A percentile compares a stretch with the other conserved stretches of the same genome.
These are phyloP conservation scores for Bipolaris sorokiniana DNA, from an alignment of 2,329 filamentous ascomycete species.

Conservation along the genomic window DNA sequence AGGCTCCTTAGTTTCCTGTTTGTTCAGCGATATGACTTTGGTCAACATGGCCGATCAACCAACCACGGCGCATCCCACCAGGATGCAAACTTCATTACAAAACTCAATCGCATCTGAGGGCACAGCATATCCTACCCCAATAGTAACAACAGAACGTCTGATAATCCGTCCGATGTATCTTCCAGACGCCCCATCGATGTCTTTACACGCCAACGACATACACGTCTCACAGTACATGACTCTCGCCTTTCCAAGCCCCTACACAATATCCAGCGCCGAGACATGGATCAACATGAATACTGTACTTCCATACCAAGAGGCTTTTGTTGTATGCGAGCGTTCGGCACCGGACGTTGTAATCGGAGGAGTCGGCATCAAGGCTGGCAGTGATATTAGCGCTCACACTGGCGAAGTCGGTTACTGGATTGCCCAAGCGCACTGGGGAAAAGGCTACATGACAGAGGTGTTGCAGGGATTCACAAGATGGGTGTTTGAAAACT, in stretches of 20 bases:
- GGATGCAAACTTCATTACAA: constrained; percentile 17
- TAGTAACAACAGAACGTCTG: constrained; percentile 38
- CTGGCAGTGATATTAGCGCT: constrained; percentile 42
- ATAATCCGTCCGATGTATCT: constrained; percentile 41
- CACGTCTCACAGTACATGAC: constrained; percentile 47
- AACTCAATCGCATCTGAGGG: neutral
- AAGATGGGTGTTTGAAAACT: constrained; percentile 41
- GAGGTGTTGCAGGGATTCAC: constrained; percentile 45
- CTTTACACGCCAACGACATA: constrained; percentile 38
- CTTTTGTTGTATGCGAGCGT: constrained; percentile 29
- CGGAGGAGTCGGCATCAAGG: constrained; percentile 49
- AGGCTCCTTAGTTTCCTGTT: neutral
- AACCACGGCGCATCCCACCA: constrained; percentile 22
- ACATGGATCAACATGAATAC: constrained; percentile 46
- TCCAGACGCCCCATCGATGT: constrained; percentile 36
- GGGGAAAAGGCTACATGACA: constrained; percentile 45
- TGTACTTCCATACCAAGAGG: constrained; percentile 12
- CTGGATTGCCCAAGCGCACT: constrained; percentile 49
- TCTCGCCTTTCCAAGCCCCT: constrained; percentile 49
- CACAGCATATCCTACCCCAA: constrained; percentile 33
- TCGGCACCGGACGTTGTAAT: constrained; percentile 29
- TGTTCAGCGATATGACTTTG: neutral
- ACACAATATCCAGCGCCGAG: constrained; percentile 42
- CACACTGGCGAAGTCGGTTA: constrained; percentile 52
- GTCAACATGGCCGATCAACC: constrained; percentile 25